Percentiles rank a stretch among this genome's conserved stretches.
Evolutionary conservation across 352 stramenopile genomes (phyloP).

Genomic region (Peronosclerospora sorghi): DNA sequence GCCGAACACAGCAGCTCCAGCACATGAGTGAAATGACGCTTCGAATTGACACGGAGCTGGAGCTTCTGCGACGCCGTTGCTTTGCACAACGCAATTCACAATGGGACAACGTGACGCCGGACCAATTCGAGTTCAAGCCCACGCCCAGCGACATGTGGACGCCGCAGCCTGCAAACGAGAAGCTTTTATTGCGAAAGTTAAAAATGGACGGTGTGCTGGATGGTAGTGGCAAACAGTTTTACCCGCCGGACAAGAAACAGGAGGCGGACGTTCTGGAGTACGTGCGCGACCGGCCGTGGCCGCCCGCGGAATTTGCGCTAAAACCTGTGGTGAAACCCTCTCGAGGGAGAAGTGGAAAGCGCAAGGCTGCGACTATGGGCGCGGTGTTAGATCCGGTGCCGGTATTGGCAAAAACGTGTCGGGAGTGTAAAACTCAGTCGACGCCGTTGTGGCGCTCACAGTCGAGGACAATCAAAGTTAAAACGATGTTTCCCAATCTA

Average conservation of each 20-base stretch:
- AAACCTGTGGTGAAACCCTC: constrained; percentile 38
- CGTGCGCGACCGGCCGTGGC: constrained; percentile 60
- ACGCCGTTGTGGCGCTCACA: constrained; percentile 57
- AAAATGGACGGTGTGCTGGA: constrained; percentile 22
- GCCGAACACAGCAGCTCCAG: constrained; percentile 21
- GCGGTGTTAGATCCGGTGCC: constrained; percentile 33
- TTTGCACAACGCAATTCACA: constrained; percentile 66
- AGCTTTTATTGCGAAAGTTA: constrained; percentile 25
- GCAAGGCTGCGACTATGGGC: constrained; percentile 43
- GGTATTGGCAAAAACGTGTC: constrained; percentile 17
- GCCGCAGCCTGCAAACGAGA: constrained; percentile 27
- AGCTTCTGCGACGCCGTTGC: constrained; percentile 58
- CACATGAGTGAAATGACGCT: constrained; percentile 56
- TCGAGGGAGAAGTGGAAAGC: constrained; percentile 36
- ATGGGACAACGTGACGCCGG: constrained; percentile 43
- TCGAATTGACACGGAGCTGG: constrained; percentile 65
- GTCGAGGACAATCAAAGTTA: constrained; percentile 9
- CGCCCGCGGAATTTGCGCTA: constrained; percentile 60
- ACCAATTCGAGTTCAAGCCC: constrained; percentile 31
- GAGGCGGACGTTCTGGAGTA: constrained; percentile 18
- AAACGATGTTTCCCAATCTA: constrained; percentile 3
- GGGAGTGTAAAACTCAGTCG: constrained; percentile 44
- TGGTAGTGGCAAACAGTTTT: constrained; percentile 7
- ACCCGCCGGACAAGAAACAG: constrained; percentile 9
- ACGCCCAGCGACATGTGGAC: constrained; percentile 20